Evolutionary conservation across 176 grass and related monocot species (phyloP).

Genomic region (Carex cristatella): DNA sequence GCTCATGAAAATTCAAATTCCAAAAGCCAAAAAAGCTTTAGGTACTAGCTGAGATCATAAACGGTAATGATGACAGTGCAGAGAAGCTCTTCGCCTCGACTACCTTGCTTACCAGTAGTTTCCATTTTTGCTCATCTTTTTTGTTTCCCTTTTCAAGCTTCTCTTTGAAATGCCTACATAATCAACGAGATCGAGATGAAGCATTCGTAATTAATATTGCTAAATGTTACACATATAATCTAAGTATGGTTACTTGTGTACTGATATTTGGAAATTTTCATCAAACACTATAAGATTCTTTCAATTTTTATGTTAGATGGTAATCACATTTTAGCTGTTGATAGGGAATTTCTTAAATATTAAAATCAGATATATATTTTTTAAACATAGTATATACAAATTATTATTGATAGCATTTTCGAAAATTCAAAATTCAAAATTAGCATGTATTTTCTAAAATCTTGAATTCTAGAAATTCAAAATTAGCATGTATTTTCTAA

Average conservation of each 20-base stretch:
- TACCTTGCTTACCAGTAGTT: slow-evolving; percentile 55
- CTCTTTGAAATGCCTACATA: slow-evolving; percentile 64
- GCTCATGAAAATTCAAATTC: neutral
- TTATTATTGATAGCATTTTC: too few relatives aligned
- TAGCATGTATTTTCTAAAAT: too few relatives aligned
- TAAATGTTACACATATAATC: neutral
- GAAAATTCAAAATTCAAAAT: too few relatives aligned
- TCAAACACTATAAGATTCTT: neutral
- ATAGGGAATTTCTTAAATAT: neutral
- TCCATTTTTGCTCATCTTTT: slow-evolving; percentile 67
- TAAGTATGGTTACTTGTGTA: neutral
- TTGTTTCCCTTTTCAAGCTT: slow-evolving; percentile 48
- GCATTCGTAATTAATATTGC: neutral
- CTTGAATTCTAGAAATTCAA: too few relatives aligned
- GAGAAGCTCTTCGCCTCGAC: slow-evolving; percentile 35
- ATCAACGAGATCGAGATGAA: neutral
- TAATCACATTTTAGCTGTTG: neutral
- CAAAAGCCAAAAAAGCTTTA: neutral
- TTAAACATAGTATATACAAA: neutral
- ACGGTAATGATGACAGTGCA: neutral
- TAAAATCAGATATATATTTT: neutral
- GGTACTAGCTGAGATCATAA: neutral
- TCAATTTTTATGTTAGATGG: neutral
- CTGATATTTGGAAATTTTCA: neutral
- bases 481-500: too few relatives aligned